Conservation (phyloP, 805 yeast species). For the Candida silvicultrix region DNA sequence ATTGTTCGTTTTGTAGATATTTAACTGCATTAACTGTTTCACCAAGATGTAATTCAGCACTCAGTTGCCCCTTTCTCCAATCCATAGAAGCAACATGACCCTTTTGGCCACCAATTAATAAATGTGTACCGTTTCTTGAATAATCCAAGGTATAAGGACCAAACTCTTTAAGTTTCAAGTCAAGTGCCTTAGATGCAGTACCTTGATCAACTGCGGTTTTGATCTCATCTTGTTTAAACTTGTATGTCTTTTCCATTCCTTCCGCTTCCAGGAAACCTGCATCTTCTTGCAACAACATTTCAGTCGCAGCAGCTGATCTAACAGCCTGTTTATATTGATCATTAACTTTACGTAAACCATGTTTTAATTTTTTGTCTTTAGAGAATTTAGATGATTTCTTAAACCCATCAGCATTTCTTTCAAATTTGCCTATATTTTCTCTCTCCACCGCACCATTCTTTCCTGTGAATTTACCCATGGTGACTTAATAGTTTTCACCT, state of each 20-base stretch:
- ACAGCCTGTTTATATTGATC: constrained; percentile 71
- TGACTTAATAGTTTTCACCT: too few relatives aligned
- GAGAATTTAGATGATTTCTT: constrained; percentile 25
- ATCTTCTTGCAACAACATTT: constrained; percentile 76
- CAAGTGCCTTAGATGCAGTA: constrained; percentile 71
- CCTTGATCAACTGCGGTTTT: constrained; percentile 66
- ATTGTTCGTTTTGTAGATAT: constrained; percentile 87
- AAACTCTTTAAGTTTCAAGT: constrained; percentile 63
- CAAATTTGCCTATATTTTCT: constrained; percentile 25
- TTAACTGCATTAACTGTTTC: constrained; percentile 91
- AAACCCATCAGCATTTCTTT: constrained; percentile 17
- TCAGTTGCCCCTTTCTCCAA: constrained; percentile 83
- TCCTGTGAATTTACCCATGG: constrained; percentile 21
- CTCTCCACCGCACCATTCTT: constrained; percentile 21
- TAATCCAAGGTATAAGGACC: constrained; percentile 87
- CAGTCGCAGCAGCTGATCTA: constrained; percentile 81
- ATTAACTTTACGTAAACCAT: constrained; percentile 63
- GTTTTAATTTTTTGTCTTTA: constrained; percentile 56
- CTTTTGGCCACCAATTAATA: constrained; percentile 79
- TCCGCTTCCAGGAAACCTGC: constrained; percentile 89
- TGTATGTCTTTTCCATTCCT: constrained; percentile 89
- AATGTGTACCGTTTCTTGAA: constrained; percentile 80
- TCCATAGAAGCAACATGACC: constrained; percentile 97
- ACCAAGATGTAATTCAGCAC: constrained; percentile 75
- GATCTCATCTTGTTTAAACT: constrained; percentile 77